phyloP scores from a whole-genome alignment of 176 grass and related monocot genomes.

The Coix lacrymajobi region DNA sequence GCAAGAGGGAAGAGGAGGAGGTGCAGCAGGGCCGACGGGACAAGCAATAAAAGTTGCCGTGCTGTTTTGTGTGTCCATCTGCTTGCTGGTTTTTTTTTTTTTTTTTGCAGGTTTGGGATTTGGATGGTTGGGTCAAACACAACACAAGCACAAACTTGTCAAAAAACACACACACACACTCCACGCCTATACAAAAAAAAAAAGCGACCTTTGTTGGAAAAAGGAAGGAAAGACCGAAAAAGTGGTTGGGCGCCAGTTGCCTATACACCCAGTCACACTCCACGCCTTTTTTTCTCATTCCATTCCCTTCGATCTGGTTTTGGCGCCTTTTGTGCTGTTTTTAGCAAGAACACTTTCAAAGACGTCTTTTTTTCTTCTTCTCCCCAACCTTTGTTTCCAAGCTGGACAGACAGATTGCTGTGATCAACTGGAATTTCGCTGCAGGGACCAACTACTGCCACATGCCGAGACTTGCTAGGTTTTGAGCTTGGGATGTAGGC shows the following conservation, averaged over 20 bases:
- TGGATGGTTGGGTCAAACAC: slow-evolving; percentile 13
- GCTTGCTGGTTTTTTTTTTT: neutral
- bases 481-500: neutral
- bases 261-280: too few species aligned
- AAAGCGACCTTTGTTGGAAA: neutral
- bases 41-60: slow-evolving; percentile 18
- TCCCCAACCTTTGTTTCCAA: neutral
- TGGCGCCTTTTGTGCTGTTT: neutral
- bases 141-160: too few species aligned
- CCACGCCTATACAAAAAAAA: neutral
- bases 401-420: neutral
- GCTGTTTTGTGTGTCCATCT: neutral
- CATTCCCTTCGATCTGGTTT: neutral
- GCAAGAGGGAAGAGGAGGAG: too few species aligned
- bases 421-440: neutral
- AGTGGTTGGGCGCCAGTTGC: too few species aligned
- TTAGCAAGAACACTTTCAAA: neutral
- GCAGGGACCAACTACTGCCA: neutral
- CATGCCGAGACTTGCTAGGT: neutral
- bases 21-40: neutral
- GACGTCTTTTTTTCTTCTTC: neutral
- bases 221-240: neutral
- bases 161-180: too few species aligned
- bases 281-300: neutral
- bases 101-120: neutral